These are phyloP conservation scores for Ceriops zippeliana DNA, from an alignment of 345 rosid genomes.

Conservation along the genomic window DNA sequence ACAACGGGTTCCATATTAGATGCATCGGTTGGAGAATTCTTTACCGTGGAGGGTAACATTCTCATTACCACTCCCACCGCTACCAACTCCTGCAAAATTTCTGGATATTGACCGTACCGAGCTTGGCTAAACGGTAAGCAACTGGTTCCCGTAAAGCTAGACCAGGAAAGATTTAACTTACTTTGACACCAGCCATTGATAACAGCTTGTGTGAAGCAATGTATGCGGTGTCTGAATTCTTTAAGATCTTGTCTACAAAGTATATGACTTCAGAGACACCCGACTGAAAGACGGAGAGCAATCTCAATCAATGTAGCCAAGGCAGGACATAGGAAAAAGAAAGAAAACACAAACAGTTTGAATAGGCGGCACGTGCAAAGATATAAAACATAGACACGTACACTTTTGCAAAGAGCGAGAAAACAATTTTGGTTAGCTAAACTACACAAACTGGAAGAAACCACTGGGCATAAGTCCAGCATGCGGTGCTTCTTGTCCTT, in stretches of 20 bases:
- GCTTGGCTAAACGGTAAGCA: too few relatives aligned
- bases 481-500: too few relatives aligned
- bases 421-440: too few relatives aligned
- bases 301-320: neutral
- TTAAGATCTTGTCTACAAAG: conserved; percentile 67
- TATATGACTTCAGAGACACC: conserved; percentile 82
- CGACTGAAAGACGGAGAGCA: conserved; percentile 49
- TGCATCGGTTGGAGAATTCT: too few relatives aligned
- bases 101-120: too few relatives aligned
- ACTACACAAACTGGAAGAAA: too few relatives aligned
- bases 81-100: too few relatives aligned
- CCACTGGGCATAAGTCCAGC: too few relatives aligned
- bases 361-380: neutral
- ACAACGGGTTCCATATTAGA: too few relatives aligned
- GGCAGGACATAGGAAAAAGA: neutral
- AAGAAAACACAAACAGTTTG: neutral
- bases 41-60: too few relatives aligned
- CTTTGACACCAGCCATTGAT: conserved; percentile 80
- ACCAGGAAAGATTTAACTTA: conserved; percentile 30
- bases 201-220: conserved; percentile 80
- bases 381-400: neutral
- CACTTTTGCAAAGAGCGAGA: neutral
- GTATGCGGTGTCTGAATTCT: conserved; percentile 46
- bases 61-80: too few relatives aligned
- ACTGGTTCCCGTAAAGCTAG: neutral